Evolutionary conservation across 2,329 filamentous ascomycete genomes (phyloP), one percentile per base, ranked within the genome.

Genomic region (Phialophora expanda): DNA sequence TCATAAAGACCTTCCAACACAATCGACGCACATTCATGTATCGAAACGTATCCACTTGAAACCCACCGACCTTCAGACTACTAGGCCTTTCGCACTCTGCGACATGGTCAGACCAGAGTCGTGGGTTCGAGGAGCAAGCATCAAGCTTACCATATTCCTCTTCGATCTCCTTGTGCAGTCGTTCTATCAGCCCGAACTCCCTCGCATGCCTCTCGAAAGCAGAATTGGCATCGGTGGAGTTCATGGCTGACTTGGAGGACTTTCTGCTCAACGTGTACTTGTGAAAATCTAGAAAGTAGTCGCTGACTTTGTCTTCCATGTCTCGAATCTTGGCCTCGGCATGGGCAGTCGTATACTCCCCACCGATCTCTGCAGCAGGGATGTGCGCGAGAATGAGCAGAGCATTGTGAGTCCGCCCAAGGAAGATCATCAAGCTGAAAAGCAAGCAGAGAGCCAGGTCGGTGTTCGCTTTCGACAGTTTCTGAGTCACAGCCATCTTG

Each of bases 211-310:
- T 28, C 30, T 69, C 67, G 17, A 41, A 44, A 3, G 46, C 22
- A 14, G 67, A 68, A 34, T 38, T 51, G 44, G 4, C n/a, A 32
- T 61, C 62, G 22, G 38, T 55, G 32, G 20, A 20, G 9, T 30
- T 57, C 48, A n/a, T 50, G 20, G 22, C 7, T 17, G 41, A 53
- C 54, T 34, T 46, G 38, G 41, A 57, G 5, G 55, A 62, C 41
- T 38, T 57, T 53, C 66, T 57, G 60, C 63, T 67, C 44, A 69
- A 59, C 28, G 69, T 64, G 61, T 66, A 71, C 38, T 62, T 61
- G 63, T 71, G 69, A 46, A 71, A 69, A 9, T 57, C 58, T n/a
- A 69, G 50, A 24, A 69, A 54, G 22, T 68, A 68, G 17, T 66
- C 67, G 26, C 56, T 32, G 7, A 71, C 56, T 14, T 51, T 51